Evolutionary conservation across 345 rosid genomes (phyloP), one percentile per base, ranked within the genome.

Genomic region (Acer campestre): DNA sequence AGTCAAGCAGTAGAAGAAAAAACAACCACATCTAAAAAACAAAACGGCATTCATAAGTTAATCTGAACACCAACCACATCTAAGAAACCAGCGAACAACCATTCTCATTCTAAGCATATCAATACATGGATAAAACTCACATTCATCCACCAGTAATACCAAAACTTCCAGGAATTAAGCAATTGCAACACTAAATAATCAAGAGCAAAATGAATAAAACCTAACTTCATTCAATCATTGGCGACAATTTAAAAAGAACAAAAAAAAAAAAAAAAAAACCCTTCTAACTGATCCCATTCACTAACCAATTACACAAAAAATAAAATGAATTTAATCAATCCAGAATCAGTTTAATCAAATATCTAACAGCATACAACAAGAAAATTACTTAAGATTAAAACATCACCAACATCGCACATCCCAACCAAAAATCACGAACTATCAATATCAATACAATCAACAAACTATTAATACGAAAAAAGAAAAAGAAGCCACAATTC

Each of bases 21-120:
- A 56, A 67, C 29, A 75, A 70, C 55, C 23, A 70, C 70, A 66
- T 59, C 48, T 68, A n/a, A 68, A 77, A 58, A n/a, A 56, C 46
- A 40, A 59, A 59, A 68, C 10, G 67, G 23, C 49, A 62, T 77
- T 22, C 49, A 46, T 1, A 29, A 56, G 38, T 18, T 18, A 73
- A 23, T 27, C 29, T 61, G 10, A 31, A 53, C 65, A 67, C 40
- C 70, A 70, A 70, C 46, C 18, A 70, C 70, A 66, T 59, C 58
- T 22, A 3, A 59, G 23, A 55, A 20, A 22, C 68, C 27, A 75
- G 40, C 27, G 27, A 38, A 49, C 14, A 67, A 70, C 31, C 38
- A 74, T 56, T 51, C 25, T 55, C 61, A 63, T 18, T 69, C 65
- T 55, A 78, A 59, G 66, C 44, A 63, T 42, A 67, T 55, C 20